Evolutionary conservation across 2,329 filamentous ascomycete species (phyloP), one percentile per base, ranked within the genome.

Genomic region (Cylindrodendrum hubeiense): DNA sequence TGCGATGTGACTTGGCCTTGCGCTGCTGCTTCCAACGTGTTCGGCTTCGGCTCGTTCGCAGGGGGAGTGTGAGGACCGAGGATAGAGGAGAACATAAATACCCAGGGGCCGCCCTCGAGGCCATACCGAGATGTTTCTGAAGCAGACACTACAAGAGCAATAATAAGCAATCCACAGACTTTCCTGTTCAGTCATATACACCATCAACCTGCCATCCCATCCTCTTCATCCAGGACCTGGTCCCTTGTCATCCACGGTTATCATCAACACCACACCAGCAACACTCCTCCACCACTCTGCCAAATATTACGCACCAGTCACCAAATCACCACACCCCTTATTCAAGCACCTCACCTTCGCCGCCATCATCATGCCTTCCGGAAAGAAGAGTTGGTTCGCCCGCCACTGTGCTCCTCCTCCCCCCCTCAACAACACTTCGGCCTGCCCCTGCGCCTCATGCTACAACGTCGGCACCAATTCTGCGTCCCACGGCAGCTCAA

Each of bases 321-420:
- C 22, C 52, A 44, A 37, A 44, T 28, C 41, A 15, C 21, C 44
- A 37, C 15, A 13, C 7, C 34, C 13, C 28, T 37, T 30, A 37
- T n/a, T 17, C 30, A n/a, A 24, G 49, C 44, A 53, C 28, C 22
- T 22, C 41, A 54, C 21, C 46, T 33, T 30, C 37, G 50, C 13
- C 7, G 37, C 33, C 34, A 60, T 56, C 70, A 73, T 50, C 50
- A 78, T 79, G 77, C 70, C 78, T 65, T 79, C 77, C 34, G 63
- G 71, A 54, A 72, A 67, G 49, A 76, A 75, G 53, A 76, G 72
- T 67, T 82, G 80, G 80, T 81, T 81, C 65, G 76, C 78, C 52
- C 79, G 79, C 66, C 80, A 82, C 76, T 81, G 79, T 67, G 72
- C 79, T 51, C 79, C 80, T 58, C 77, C 78, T 19, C 80, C 80